phyloP scores from a whole-genome alignment of 768 basidiomycete species.

The Leucocoprinus birnbaumii region DNA sequence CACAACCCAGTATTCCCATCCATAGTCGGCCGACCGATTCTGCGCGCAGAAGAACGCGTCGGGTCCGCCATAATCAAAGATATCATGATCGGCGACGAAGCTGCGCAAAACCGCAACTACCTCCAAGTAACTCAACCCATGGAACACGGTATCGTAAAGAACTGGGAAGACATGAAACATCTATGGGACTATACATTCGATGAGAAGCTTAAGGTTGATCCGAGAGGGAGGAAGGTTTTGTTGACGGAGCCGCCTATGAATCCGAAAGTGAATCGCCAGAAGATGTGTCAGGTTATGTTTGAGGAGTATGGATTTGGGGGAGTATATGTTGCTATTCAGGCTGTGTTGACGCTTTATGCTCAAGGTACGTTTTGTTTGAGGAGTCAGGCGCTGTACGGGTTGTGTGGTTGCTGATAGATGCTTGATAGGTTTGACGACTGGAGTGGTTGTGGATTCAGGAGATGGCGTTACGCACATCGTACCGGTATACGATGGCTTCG shows the following conservation, averaged over 20 bases:
- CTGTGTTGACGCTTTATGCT: conserved; percentile 95
- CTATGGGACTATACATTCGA: conserved; percentile 99
- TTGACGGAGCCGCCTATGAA: conserved; percentile 99
- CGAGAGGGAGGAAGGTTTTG: conserved; percentile 83
- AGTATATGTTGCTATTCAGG: conserved; percentile 98
- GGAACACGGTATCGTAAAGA: conserved; percentile 98
- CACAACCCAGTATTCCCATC: conserved; percentile 81
- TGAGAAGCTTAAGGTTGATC: conserved; percentile 90
- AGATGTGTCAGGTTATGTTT: conserved; percentile 99
- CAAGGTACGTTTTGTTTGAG: conserved; percentile 72
- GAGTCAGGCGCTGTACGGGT: neutral
- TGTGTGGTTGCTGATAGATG: neutral
- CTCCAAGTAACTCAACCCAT: conserved; percentile 97
- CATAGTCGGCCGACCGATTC: conserved; percentile 93
- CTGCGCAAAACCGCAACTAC: conserved; percentile 89
- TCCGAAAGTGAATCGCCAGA: conserved; percentile 86
- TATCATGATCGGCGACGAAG: conserved; percentile 98
- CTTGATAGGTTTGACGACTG: conserved; percentile 85
- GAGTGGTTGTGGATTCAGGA: conserved; percentile 98
- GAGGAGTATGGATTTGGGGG: conserved; percentile 96
- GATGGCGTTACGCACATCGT: conserved; percentile 99
- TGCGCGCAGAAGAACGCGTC: conserved; percentile 95
- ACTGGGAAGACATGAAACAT: conserved; percentile 99
- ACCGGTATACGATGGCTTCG: conserved; percentile 96
- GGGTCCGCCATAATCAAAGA: conserved; percentile 88